These are phyloP conservation scores for Candida alai DNA, from an alignment of 805 yeast genomes.

Conservation along the genomic window DNA sequence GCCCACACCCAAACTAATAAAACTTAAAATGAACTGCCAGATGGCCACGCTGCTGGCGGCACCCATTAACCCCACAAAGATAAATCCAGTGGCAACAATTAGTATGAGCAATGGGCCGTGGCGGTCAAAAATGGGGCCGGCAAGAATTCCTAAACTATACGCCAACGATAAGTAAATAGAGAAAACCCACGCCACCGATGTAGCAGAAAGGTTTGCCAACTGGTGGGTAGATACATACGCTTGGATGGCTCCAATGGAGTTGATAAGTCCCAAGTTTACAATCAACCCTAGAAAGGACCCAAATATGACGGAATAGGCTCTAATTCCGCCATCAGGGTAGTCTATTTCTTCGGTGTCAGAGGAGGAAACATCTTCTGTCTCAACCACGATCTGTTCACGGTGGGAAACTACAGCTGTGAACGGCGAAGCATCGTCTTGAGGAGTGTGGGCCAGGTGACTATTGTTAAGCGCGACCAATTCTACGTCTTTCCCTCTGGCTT, in stretches of 20 bases:
- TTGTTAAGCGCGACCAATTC: too few species aligned
- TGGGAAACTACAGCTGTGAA: too few species aligned
- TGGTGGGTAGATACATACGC: slow-evolving; percentile 56
- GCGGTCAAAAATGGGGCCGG: slow-evolving; percentile 62
- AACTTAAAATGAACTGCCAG: slow-evolving; percentile 60
- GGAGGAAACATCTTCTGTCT: background rate
- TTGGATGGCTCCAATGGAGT: slow-evolving; percentile 60
- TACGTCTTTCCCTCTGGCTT: too few species aligned
- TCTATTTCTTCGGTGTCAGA: too few species aligned
- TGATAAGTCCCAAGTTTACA: slow-evolving; percentile 53
- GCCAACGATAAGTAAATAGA: slow-evolving; percentile 51
- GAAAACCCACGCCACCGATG: slow-evolving; percentile 62
- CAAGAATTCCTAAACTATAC: slow-evolving; percentile 45
- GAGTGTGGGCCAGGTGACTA: too few species aligned
- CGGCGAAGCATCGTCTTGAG: too few species aligned
- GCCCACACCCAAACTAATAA: slow-evolving; percentile 55
- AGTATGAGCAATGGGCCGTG: slow-evolving; percentile 50
- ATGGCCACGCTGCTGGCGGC: slow-evolving; percentile 50
- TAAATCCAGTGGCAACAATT: slow-evolving; percentile 37
- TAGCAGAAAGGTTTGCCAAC: slow-evolving; percentile 39
- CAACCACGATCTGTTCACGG: too few species aligned
- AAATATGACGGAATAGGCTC: slow-evolving; percentile 52
- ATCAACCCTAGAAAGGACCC: slow-evolving; percentile 58
- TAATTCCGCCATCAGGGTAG: slow-evolving; percentile 57
- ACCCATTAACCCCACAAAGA: slow-evolving; percentile 50